A percentile compares a stretch with the other conserved stretches of the same genome.
These are phyloP conservation scores for Saccharomycopsis vini DNA, from an alignment of 805 yeast genomes.

Conservation along the genomic window DNA sequence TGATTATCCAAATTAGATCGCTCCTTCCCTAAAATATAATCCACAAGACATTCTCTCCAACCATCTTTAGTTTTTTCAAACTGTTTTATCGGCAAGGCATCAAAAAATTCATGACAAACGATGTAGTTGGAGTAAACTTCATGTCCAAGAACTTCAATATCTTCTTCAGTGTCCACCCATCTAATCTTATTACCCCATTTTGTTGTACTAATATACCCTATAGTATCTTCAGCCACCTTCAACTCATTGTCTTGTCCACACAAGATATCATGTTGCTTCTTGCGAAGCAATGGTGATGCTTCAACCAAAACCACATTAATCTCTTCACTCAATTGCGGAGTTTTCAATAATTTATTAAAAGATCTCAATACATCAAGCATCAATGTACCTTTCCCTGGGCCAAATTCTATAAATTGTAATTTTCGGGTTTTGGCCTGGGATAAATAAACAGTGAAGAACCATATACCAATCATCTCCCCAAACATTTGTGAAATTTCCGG, in stretches of 20 bases:
- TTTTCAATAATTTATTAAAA: constrained; percentile 31
- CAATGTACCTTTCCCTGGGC: constrained; percentile 80
- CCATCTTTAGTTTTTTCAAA: constrained; percentile 55
- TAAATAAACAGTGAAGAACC: constrained; percentile 54
- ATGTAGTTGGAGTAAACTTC: constrained; percentile 44
- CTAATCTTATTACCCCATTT: constrained; percentile 43
- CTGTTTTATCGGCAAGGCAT: constrained; percentile 72
- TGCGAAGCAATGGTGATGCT: constrained; percentile 57
- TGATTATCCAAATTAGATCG: constrained; percentile 14
- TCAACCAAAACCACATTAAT: constrained; percentile 49
- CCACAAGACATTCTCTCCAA: constrained; percentile 75
- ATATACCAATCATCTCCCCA: constrained; percentile 77
- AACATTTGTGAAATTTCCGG: constrained; percentile 84
- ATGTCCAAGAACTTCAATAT: constrained; percentile 25
- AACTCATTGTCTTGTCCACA: constrained; percentile 26
- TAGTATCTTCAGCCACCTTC: constrained; percentile 27
- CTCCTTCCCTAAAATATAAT: constrained; percentile 26
- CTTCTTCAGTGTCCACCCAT: constrained; percentile 57
- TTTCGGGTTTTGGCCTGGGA: constrained; percentile 42
- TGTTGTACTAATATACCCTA: constrained; percentile 31
- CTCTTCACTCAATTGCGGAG: constrained; percentile 27
- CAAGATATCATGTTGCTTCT: constrained; percentile 43
- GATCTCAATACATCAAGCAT: constrained; percentile 53
- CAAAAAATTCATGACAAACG: constrained; percentile 81
- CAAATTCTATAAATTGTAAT: constrained; percentile 54